Evolutionary conservation across 345 rosid genomes (phyloP).

Genomic region (Corymbia maculata): DNA sequence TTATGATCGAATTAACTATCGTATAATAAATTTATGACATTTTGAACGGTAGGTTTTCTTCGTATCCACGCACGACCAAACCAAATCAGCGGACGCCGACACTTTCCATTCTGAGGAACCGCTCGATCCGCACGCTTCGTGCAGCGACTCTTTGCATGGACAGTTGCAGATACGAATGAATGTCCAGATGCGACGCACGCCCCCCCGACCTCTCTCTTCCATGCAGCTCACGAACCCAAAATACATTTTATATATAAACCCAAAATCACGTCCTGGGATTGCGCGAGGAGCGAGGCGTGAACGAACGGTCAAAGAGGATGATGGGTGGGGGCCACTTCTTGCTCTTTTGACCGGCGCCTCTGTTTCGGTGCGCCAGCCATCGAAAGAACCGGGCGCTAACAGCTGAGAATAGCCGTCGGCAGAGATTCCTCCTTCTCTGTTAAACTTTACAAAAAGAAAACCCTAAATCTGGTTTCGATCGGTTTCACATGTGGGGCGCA

Average conservation of each 20-base stretch:
- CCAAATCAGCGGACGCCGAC: no score
- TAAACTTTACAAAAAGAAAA: no score
- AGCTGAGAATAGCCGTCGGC: not conserved
- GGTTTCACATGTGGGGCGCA: not conserved
- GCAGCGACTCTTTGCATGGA: not conserved
- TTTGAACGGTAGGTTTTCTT: no score
- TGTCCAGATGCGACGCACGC: not conserved
- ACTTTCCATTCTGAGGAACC: not conserved
- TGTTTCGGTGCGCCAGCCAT: not conserved
- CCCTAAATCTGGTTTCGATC: not conserved
- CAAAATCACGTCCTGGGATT: not conserved
- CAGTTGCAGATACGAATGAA: not conserved
- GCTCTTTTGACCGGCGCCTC: not conserved
- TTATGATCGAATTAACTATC: accelerated
- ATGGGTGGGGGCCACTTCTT: not conserved
- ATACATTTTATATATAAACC: not conserved
- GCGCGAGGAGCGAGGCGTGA: not conserved
- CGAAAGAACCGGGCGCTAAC: not conserved
- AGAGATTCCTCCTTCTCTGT: not conserved
- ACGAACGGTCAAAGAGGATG: not conserved
- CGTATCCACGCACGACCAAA: no score
- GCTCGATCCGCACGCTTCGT: not conserved
- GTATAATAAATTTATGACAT: accelerated
- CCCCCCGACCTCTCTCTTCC: not conserved
- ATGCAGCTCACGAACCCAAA: not conserved